Conservation (phyloP, 176 grass and related monocot species). For the Eleusine coracana region DNA sequence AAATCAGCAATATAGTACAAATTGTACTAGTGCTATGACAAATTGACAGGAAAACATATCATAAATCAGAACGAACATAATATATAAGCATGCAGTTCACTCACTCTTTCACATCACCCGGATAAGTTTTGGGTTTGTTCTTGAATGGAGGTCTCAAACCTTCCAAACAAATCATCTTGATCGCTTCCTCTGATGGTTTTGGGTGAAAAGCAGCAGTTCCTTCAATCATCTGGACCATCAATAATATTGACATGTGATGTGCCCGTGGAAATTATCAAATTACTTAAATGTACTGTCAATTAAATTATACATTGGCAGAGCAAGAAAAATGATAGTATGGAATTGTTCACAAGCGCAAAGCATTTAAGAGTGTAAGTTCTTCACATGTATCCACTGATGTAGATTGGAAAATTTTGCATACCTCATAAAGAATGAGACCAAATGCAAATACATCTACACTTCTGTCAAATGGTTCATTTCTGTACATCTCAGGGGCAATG, state of each 20-base stretch:
- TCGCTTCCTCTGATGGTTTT: conserved; percentile 56
- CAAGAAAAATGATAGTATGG: background rate
- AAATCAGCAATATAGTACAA: background rate
- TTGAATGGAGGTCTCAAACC: conserved; percentile 78
- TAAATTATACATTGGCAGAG: background rate
- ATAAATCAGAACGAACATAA: background rate
- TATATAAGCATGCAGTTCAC: conserved; percentile 20
- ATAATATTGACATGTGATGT: conserved; percentile 27
- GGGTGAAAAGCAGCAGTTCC: conserved; percentile 66
- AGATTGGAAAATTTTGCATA: conserved; percentile 35
- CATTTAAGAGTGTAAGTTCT: background rate
- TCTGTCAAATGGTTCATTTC: conserved; percentile 79
- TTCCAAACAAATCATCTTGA: conserved; percentile 83
- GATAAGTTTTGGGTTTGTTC: conserved; percentile 76
- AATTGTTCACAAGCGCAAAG: background rate
- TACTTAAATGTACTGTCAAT: background rate
- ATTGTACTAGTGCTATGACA: background rate
- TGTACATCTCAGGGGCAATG: conserved; percentile 84
- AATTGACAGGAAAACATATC: background rate
- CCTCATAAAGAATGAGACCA: conserved; percentile 94
- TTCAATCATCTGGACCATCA: conserved; percentile 86
- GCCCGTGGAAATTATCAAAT: background rate
- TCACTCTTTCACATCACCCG: conserved; percentile 77
- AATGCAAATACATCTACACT: conserved; percentile 88
- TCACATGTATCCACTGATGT: background rate